These are phyloP conservation scores for Smithsoniella earleae DNA, from an alignment of 163 green algal genomes.

Conservation along the genomic window DNA sequence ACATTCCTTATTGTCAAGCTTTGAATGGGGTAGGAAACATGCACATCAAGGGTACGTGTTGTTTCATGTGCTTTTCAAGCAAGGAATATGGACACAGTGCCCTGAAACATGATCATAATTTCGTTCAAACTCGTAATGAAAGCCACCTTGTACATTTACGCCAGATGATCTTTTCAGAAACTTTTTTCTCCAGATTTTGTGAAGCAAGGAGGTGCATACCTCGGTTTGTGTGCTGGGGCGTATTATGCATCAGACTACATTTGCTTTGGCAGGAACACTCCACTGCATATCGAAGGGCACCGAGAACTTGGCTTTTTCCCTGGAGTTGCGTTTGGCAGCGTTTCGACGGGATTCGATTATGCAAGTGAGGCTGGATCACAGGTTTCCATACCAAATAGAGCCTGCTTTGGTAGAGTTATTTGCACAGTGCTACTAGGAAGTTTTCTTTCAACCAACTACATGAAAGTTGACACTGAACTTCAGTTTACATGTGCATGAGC, in stretches of 20 bases:
- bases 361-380: background rate
- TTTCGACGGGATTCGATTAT: background rate
- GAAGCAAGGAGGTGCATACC: constrained; percentile 50
- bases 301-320: constrained; percentile 63
- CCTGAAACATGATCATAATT: background rate
- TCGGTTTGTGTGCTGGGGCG: constrained; percentile 67
- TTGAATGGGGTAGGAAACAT: constrained; percentile 59
- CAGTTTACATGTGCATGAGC: too few relatives aligned
- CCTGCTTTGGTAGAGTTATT: too few relatives aligned
- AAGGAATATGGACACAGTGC: background rate
- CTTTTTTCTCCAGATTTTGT: constrained; percentile 47
- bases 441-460: too few relatives aligned
- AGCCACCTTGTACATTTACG: constrained; percentile 2
- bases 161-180: too few relatives aligned
- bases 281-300: constrained; percentile 48
- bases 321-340: constrained; percentile 42
- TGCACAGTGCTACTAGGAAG: too few relatives aligned
- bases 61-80: background rate
- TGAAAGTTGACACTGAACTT: too few relatives aligned
- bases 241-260: constrained; percentile 55
- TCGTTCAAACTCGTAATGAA: background rate
- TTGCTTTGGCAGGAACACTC: background rate
- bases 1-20: constrained; percentile 64
- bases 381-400: too few relatives aligned
- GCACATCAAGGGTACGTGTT: constrained; percentile 47